Conservation (phyloP, 2,329 filamentous ascomycete genomes). For the Clonostachys chloroleuca region DNA sequence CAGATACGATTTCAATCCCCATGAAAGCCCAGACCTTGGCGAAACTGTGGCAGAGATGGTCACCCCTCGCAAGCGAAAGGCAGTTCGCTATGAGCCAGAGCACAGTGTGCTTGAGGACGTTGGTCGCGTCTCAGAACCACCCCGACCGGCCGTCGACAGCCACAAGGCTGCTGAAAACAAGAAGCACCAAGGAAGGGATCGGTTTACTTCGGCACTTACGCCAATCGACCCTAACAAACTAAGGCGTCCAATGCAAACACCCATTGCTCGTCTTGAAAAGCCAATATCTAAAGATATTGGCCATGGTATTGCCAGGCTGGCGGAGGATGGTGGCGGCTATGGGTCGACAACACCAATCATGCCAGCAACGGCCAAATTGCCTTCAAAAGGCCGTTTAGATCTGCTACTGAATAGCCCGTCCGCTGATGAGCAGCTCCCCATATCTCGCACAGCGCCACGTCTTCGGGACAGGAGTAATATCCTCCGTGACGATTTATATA, state of each 20-base stretch:
- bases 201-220: conserved; percentile 22
- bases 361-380: conserved; percentile 1
- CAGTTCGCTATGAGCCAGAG: no score
- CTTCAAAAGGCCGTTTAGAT: conserved; percentile 20
- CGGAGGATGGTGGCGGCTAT: conserved; percentile 41
- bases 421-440: conserved; percentile 10
- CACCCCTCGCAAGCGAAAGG: conserved; percentile 25
- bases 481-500: conserved; percentile 15
- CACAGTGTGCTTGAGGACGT: no score
- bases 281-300: conserved; percentile 15
- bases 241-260: conserved; percentile 1
- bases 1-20: conserved; percentile 22
- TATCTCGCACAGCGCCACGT: conserved; percentile 16
- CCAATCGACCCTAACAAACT: conserved; percentile 28
- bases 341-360: not conserved
- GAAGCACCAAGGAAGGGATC: no score
- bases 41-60: conserved; percentile 21
- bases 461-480: conserved; percentile 8
- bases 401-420: conserved; percentile 23
- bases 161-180: no score
- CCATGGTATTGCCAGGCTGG: conserved; percentile 33
- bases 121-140: no score
- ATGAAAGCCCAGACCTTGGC: conserved; percentile 57
- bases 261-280: conserved; percentile 3
- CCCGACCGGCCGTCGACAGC: no score